Conservation (phyloP, 352 stramenopile genomes). For the Phytophthora foliorum region DNA sequence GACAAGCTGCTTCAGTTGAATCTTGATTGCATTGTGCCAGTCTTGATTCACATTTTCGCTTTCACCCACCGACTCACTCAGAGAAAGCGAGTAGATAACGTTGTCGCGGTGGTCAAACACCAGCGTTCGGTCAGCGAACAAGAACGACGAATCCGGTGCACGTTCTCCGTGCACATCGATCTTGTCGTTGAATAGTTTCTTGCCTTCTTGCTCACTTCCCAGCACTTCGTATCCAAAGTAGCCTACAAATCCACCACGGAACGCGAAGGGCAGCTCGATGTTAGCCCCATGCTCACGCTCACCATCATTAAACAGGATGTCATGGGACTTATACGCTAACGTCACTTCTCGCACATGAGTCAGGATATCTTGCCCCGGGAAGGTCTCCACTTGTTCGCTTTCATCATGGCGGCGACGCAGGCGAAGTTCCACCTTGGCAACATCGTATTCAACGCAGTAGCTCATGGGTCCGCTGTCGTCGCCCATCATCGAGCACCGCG, state of each 20-base stretch:
- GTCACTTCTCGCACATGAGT: conserved; percentile 56
- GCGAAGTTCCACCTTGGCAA: conserved; percentile 59
- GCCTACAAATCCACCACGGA: conserved; percentile 87
- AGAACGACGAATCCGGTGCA: conserved; percentile 90
- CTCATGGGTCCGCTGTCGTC: conserved; percentile 67
- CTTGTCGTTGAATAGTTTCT: conserved; percentile 27
- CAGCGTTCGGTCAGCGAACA: conserved; percentile 91
- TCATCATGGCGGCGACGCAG: conserved; percentile 37
- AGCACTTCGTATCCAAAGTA: conserved; percentile 92
- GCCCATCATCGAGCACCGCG: conserved; percentile 83
- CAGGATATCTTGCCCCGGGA: conserved; percentile 38
- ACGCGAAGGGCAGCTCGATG: conserved; percentile 70
- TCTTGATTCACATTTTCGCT: conserved; percentile 1
- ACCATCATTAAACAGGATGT: conserved; percentile 31
- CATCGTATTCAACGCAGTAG: conserved; percentile 73
- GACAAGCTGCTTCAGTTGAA: conserved; percentile 28
- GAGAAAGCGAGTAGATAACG: conserved; percentile 85
- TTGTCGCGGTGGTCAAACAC: conserved; percentile 89
- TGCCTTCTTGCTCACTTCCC: conserved; percentile 45
- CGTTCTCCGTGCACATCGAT: conserved; percentile 20
- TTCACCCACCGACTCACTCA: conserved; percentile 33
- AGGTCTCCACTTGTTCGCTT: conserved; percentile 32
- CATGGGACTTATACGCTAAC: conserved; percentile 42
- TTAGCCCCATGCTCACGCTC: conserved; percentile 7
- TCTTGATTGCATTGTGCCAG: conserved; percentile 39